Evolutionary conservation across 2,329 filamentous ascomycete species (phyloP).

Genomic region (Rutstroemia sp.): DNA sequence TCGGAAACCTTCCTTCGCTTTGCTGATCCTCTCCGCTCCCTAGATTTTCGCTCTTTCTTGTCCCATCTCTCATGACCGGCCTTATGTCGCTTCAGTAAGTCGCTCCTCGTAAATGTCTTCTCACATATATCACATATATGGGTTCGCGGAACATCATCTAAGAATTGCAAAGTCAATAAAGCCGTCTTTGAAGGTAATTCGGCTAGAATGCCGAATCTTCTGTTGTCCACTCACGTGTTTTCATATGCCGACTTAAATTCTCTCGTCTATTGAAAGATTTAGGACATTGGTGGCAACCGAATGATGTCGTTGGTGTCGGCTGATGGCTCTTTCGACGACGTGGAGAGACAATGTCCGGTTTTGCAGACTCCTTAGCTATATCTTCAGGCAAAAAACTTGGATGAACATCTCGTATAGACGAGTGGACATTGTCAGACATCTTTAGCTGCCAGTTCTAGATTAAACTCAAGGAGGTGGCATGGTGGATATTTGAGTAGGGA

Average conservation of each 20-base stretch:
- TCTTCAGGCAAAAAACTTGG: neutral
- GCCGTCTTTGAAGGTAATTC: neutral
- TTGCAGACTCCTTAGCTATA: neutral
- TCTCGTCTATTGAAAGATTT: slow-evolving; percentile 22
- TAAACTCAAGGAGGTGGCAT: neutral
- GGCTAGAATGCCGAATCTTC: neutral
- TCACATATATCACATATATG: slow-evolving; percentile 21
- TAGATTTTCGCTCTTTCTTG: slow-evolving; percentile 6
- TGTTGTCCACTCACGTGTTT: slow-evolving; percentile 15
- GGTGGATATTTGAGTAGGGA: neutral
- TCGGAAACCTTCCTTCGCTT: slow-evolving; percentile 14
- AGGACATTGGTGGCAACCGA: slow-evolving; percentile 16
- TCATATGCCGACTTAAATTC: slow-evolving; percentile 22
- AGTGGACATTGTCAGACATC: neutral
- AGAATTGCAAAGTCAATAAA: slow-evolving; percentile 2
- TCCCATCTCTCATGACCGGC: slow-evolving; percentile 22
- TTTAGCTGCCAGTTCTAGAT: neutral
- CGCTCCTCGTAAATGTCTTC: slow-evolving; percentile 23
- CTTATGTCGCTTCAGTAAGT: slow-evolving; percentile 21
- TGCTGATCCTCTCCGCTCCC: neutral
- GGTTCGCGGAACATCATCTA: slow-evolving; percentile 14
- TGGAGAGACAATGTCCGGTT: neutral
- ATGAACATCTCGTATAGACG: neutral
- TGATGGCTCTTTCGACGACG: neutral
- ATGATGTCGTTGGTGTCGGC: neutral